Conservation (phyloP, 805 yeast species). For the Kuraishia piskuri region DNA sequence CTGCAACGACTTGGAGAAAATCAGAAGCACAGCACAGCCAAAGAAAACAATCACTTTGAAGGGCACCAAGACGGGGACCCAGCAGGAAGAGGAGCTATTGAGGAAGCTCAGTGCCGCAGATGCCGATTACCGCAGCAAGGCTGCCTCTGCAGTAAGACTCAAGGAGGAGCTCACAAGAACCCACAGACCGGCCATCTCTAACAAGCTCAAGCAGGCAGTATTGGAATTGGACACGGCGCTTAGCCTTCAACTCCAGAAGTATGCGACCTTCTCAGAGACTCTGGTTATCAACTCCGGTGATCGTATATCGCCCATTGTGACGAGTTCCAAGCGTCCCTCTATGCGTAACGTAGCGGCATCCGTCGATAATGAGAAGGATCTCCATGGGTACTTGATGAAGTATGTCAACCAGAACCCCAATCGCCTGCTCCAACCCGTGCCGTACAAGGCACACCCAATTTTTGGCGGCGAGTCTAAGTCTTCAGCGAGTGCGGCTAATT, state of each 20-base stretch:
- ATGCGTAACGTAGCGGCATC: conserved; percentile 71
- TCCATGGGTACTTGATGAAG: conserved; percentile 58
- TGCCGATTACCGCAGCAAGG: conserved; percentile 74
- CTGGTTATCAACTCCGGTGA: conserved; percentile 79
- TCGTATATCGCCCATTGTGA: conserved; percentile 63
- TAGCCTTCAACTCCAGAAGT: conserved; percentile 81
- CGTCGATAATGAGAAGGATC: conserved; percentile 76
- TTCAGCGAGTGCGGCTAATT: neutral
- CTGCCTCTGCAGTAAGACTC: conserved; percentile 59
- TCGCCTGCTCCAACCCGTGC: conserved; percentile 52
- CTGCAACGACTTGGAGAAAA: conserved; percentile 80
- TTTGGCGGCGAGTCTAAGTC: conserved; percentile 22
- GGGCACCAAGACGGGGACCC: conserved; percentile 70
- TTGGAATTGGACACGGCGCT: conserved; percentile 87
- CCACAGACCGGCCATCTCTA: conserved; percentile 71
- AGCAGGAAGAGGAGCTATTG: conserved; percentile 83
- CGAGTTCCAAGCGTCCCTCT: conserved; percentile 45
- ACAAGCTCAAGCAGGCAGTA: conserved; percentile 65
- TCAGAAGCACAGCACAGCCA: conserved; percentile 73
- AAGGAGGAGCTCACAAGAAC: conserved; percentile 65
- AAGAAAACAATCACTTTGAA: conserved; percentile 78
- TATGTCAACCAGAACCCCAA: conserved; percentile 10
- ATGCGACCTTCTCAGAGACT: conserved; percentile 81
- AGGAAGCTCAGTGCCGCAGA: conserved; percentile 80
- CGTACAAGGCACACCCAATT: conserved; percentile 63